Conservation (phyloP, 495 filamentous ascomycete species). For the Hypoxylon lenormandii region DNA sequence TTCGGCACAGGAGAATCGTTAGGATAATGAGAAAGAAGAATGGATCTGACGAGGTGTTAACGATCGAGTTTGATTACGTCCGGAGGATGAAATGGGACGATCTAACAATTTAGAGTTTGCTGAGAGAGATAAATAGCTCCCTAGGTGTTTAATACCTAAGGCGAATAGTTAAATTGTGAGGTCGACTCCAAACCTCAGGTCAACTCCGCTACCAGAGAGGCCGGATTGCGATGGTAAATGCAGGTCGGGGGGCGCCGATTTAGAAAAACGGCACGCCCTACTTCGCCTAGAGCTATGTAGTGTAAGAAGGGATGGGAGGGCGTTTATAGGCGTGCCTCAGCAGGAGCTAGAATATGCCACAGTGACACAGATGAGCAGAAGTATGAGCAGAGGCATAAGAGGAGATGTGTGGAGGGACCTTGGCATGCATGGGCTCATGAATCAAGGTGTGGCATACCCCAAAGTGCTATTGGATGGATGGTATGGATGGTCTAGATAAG, state of each 20-base stretch:
- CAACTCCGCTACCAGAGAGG: constrained; percentile 24
- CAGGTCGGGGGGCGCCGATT: constrained; percentile 39
- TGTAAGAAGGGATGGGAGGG: constrained; percentile 14
- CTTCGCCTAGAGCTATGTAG: neutral
- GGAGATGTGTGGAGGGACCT: too few species aligned
- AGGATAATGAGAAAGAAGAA: neutral
- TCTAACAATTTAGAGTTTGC: constrained; percentile 18
- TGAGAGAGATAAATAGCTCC: neutral
- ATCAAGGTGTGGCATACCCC: constrained; percentile 1
- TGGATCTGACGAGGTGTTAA: neutral
- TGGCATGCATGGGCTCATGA: constrained; percentile 15
- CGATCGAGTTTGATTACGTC: neutral
- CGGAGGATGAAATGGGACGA: constrained; percentile 5
- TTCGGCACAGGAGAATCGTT: neutral
- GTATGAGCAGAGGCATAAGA: constrained; percentile 9
- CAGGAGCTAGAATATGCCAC: constrained; percentile 11
- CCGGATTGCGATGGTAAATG: constrained; percentile 9
- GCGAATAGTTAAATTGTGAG: constrained; percentile 9
- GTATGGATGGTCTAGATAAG: constrained; percentile 24
- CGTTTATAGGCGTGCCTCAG: constrained; percentile 30
- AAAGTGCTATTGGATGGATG: constrained; percentile 25
- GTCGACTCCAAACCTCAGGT: constrained; percentile 27
- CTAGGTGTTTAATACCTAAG: constrained; percentile 15
- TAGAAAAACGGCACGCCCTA: neutral
- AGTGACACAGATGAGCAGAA: constrained; percentile 30